Percentiles rank a stretch among this genome's conserved stretches.
phyloP scores from a whole-genome alignment of 306 rosid species.

The Astragalus membranaceus region DNA sequence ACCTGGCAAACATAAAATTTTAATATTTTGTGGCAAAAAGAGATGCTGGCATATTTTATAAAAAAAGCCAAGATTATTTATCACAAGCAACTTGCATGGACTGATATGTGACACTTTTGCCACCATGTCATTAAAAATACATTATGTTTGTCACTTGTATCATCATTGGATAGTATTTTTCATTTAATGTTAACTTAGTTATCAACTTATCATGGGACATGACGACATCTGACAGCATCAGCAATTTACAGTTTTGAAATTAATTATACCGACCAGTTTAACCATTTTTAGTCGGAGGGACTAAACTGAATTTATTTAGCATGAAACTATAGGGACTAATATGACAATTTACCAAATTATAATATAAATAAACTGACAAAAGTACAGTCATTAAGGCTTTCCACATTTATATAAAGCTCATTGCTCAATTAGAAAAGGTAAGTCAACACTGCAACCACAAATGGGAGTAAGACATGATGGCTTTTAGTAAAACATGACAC shows the following conservation, averaged over 20 bases:
- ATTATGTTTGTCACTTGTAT: not conserved
- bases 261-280: not conserved
- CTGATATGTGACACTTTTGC: not conserved
- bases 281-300: not conserved
- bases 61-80: not conserved
- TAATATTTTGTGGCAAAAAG: not conserved
- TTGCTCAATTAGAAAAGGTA: not conserved
- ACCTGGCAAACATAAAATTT: not conserved
- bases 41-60: not conserved
- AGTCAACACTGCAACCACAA: not conserved
- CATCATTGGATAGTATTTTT: not conserved
- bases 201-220: not conserved
- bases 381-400: not conserved
- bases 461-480: not conserved
- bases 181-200: not conserved
- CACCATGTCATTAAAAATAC: not conserved
- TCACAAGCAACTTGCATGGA: not conserved
- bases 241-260: not conserved
- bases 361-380: not conserved
- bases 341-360: not conserved
- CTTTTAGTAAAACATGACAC: constrained; percentile 8
- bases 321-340: not conserved
- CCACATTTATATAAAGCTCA: not conserved
- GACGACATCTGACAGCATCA: not conserved
- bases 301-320: not conserved